phyloP scores from a whole-genome alignment of 2,329 filamentous ascomycete genomes.

The Nemania diffusa region DNA sequence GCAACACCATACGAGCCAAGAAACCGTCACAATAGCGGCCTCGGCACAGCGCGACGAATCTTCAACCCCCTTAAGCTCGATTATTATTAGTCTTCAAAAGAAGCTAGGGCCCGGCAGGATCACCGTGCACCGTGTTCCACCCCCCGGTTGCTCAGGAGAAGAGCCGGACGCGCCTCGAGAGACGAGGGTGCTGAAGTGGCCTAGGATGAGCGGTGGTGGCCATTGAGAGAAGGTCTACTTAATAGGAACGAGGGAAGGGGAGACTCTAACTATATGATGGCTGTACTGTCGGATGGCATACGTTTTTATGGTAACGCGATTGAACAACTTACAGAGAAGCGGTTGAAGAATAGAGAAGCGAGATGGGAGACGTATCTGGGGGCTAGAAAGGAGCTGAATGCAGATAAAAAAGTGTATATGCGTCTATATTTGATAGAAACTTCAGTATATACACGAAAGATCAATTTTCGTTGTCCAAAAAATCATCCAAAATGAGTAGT shows the following conservation, averaged over 20 bases:
- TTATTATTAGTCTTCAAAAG: background rate
- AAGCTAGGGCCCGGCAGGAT: background rate
- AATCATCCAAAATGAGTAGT: background rate
- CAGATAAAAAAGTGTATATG: background rate
- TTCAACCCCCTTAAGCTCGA: too few relatives aligned
- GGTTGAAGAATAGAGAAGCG: too few relatives aligned
- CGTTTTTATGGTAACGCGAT: too few relatives aligned
- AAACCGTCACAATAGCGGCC: background rate
- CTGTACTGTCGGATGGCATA: too few relatives aligned
- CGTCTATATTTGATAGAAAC: conserved; percentile 1
- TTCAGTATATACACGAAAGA: conserved; percentile 10
- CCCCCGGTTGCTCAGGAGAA: conserved; percentile 6
- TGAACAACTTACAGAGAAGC: too few relatives aligned
- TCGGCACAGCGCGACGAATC: background rate
- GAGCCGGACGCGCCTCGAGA: background rate
- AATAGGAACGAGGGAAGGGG: background rate
- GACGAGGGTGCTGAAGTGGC: background rate
- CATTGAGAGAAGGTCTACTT: background rate
- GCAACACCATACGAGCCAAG: background rate
- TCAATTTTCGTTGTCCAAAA: background rate
- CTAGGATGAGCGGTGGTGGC: background rate
- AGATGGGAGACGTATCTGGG: too few relatives aligned
- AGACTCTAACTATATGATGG: too few relatives aligned
- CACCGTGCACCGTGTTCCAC: conserved; percentile 13
- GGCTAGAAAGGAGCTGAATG: background rate